These are phyloP conservation scores for Besnoitia besnoiti DNA, from an alignment of 169 alveolate genomes.

Conservation along the genomic window DNA sequence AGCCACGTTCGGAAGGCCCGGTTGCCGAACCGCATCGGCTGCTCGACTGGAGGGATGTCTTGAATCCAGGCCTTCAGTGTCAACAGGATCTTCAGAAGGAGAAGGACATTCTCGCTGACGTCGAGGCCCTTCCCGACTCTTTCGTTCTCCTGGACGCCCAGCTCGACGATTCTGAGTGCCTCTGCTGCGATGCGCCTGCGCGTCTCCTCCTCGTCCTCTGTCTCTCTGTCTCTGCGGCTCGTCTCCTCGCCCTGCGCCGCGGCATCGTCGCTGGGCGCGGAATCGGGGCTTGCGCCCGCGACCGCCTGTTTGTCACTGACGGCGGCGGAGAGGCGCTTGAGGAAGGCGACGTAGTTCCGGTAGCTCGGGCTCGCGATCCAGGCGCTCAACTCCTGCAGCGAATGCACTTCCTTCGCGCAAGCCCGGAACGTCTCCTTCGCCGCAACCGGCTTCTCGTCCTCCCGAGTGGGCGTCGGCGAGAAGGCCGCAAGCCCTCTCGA, in stretches of 20 bases:
- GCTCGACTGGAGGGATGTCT: conserved; percentile 61
- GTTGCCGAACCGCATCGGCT: conserved; percentile 72
- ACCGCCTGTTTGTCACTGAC: conserved; percentile 11
- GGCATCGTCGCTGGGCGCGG: not conserved
- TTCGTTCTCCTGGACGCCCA: not conserved
- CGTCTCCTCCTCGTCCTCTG: not conserved
- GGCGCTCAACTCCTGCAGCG: not conserved
- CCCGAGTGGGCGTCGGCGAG: not conserved
- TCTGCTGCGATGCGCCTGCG: not conserved
- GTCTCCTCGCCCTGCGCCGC: not conserved
- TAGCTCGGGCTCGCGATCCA: conserved; percentile 14
- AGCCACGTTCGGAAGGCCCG: conserved; percentile 67
- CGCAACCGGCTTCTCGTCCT: not conserved
- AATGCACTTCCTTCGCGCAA: not conserved
- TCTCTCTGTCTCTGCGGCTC: not conserved
- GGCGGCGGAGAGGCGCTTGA: conserved; percentile 23
- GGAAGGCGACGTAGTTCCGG: not conserved
- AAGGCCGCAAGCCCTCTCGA: no score
- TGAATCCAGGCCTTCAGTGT: conserved; percentile 46
- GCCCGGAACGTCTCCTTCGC: not conserved
- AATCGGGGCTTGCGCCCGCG: no score
- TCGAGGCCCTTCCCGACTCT: not conserved
- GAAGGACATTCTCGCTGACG: conserved; percentile 4
- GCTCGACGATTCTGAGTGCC: not conserved
- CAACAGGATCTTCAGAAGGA: conserved; percentile 31